Base-by-base conservation (phyloP, 768 basidiomycete species). In the Pisolithus sp. region DNA sequence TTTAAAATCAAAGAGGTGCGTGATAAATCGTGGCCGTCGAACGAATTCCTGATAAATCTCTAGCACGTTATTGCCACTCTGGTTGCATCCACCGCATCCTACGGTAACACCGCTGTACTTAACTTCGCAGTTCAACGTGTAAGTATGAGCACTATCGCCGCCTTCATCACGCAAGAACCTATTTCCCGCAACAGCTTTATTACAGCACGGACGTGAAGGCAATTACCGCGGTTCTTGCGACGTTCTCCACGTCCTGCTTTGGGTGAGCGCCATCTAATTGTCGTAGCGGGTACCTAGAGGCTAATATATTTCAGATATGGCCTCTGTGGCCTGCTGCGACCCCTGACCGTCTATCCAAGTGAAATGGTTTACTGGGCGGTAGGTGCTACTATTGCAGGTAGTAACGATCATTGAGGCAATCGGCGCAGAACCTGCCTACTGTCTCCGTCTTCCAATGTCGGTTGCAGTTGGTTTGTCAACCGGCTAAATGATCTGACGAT, bases 121-220 rank as follows among this genome's bases (percentile, higher is more conserved):
- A 83, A 83, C 53, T 83, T 85, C 52, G 79, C 79, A 1, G 81
- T 82, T 0, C 81, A 82, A 60, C 69, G 73, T 53, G 82, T 81
- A 54, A 44, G 67, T 58, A 4, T 44, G 24, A 4, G 15, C 31
- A 9, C 62, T 54, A 20, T 18, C 23, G 51, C 31, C 30, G 6
- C 20, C 28, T 5, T 21, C 17, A 12, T 28, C 40, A 7, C 23
- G 10, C 36, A 13, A 21, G 41, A 36, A 34, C 41, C 34, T 42
- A 26, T 38, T 12, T n/a, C 41, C 18, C 38, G 4, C 15, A 17
- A 5, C 48, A 82, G 80, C 72, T 84, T 2, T 84, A 78, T 60
- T 85, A 83, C 59, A 69, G 79, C 53, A 79, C 78, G 4, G 66
- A 80, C 31, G 77, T 83, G 3, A 69, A 72, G 42, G 76, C 79